Evolutionary conservation across 2,329 filamentous ascomycete genomes (phyloP).

Genomic region (Dendrostoma leiphaemia): DNA sequence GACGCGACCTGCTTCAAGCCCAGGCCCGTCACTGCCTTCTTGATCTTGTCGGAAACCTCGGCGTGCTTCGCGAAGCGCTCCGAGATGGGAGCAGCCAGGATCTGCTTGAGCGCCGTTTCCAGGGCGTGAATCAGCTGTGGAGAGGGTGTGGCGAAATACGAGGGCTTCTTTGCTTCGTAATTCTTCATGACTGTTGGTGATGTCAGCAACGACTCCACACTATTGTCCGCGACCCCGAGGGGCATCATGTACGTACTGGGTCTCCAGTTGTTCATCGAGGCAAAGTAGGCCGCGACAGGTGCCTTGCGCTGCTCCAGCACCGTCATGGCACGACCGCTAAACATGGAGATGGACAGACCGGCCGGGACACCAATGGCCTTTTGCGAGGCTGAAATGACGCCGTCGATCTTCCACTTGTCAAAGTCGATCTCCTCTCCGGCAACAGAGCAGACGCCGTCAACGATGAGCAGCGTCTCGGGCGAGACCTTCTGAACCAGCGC

Average conservation of each 20-base stretch:
- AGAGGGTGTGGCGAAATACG: conserved; percentile 95
- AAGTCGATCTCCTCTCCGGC: conserved; percentile 95
- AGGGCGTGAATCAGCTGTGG: conserved; percentile 92
- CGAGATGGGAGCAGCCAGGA: conserved; percentile 74
- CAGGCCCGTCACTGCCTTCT: conserved; percentile 75
- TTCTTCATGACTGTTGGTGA: conserved; percentile 85
- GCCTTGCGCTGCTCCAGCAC: conserved; percentile 77
- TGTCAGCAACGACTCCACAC: conserved; percentile 13
- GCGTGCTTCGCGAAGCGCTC: conserved; percentile 83
- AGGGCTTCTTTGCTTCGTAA: conserved; percentile 96
- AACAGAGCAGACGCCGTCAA: conserved; percentile 96
- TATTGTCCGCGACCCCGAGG: conserved; percentile 1
- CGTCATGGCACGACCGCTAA: conserved; percentile 83
- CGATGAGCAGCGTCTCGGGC: conserved; percentile 85
- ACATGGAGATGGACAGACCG: conserved; percentile 91
- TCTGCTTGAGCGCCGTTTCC: conserved; percentile 83
- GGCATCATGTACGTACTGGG: conserved; percentile 61
- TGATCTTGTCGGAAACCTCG: conserved; percentile 78
- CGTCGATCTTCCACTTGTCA: conserved; percentile 91
- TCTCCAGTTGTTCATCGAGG: conserved; percentile 95
- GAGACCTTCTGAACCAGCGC: conserved; percentile 83
- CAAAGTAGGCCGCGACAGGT: conserved; percentile 86
- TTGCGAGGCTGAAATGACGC: conserved; percentile 89
- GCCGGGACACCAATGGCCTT: conserved; percentile 97
- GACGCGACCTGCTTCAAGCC: conserved; percentile 84